phyloP scores from a whole-genome alignment of 75 land plant genomes.

The Cupressus sempervirens region DNA sequence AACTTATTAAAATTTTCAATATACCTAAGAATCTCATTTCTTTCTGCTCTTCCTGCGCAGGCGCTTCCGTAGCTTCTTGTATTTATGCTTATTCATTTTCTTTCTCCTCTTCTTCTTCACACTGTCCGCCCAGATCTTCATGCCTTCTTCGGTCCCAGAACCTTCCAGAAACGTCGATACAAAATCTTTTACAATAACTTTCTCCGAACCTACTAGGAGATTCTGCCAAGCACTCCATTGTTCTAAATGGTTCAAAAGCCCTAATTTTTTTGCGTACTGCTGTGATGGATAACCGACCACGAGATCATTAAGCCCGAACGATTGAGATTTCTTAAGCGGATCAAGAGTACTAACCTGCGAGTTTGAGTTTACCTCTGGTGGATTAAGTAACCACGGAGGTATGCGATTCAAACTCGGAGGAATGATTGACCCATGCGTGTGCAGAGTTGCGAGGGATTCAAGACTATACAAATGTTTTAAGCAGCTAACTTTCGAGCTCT shows the following conservation, averaged over 20 bases:
- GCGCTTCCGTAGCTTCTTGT: conserved; percentile 69
- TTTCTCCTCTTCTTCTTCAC: conserved; percentile 85
- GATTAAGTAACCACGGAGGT: not conserved
- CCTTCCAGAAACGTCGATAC: not conserved
- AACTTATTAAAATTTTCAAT: not conserved
- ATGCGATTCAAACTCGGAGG: not conserved
- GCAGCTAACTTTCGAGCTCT: not conserved
- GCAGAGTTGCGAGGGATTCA: not conserved
- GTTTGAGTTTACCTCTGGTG: not conserved
- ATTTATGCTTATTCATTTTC: conserved; percentile 98
- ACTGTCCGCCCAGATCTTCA: conserved; percentile 50
- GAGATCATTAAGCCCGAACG: not conserved
- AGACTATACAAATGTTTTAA: not conserved
- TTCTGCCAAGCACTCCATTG: not conserved
- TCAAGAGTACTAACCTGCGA: not conserved
- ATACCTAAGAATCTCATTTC: not conserved
- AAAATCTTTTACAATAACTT: not conserved
- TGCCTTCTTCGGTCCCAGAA: conserved; percentile 1
- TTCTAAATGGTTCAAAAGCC: not conserved
- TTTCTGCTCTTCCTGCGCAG: conserved; percentile 28
- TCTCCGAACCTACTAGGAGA: not conserved
- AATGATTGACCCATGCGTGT: not conserved
- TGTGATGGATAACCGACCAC: not conserved
- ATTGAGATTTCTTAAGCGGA: not conserved
- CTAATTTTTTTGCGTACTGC: not conserved